Conservation (phyloP, 345 rosid genomes). For the Euphorbia lathyris region DNA sequence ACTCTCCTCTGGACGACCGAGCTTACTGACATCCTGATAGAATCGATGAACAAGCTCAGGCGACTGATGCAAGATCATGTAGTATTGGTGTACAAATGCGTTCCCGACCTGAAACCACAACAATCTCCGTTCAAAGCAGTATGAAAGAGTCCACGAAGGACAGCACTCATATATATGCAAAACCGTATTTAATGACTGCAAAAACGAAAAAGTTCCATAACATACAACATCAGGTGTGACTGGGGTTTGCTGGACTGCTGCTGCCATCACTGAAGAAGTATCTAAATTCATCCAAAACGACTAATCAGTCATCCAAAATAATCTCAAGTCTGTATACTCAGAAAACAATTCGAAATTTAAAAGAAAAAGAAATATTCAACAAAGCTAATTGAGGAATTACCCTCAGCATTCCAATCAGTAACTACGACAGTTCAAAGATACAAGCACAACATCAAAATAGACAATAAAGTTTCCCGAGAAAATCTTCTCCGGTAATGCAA, state of each 20-base stretch:
- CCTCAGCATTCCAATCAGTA: background rate
- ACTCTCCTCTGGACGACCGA: slow-evolving; percentile 76
- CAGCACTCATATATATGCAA: background rate
- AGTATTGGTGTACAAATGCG: slow-evolving; percentile 95
- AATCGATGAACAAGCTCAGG: slow-evolving; percentile 86
- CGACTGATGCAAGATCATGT: slow-evolving; percentile 80
- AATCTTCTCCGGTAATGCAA: background rate
- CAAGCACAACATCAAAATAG: background rate
- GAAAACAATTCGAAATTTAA: background rate
- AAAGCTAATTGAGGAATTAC: background rate
- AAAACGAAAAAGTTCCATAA: background rate
- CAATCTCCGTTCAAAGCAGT: background rate
- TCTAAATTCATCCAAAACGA: background rate
- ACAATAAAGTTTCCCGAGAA: background rate
- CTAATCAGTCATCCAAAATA: background rate
- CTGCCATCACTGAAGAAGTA: slow-evolving; percentile 13
- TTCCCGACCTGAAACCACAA: slow-evolving; percentile 62
- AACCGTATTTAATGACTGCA: background rate
- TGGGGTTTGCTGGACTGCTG: slow-evolving; percentile 4
- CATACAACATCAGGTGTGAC: slow-evolving; percentile 25
- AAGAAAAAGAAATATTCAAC: background rate
- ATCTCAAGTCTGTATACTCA: background rate
- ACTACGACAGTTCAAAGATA: background rate
- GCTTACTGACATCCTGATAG: slow-evolving; percentile 90
- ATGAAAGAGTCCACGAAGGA: background rate